Evolutionary conservation across 257 asterid genomes (phyloP).

Genomic region (Nyctanthes arbortristis): DNA sequence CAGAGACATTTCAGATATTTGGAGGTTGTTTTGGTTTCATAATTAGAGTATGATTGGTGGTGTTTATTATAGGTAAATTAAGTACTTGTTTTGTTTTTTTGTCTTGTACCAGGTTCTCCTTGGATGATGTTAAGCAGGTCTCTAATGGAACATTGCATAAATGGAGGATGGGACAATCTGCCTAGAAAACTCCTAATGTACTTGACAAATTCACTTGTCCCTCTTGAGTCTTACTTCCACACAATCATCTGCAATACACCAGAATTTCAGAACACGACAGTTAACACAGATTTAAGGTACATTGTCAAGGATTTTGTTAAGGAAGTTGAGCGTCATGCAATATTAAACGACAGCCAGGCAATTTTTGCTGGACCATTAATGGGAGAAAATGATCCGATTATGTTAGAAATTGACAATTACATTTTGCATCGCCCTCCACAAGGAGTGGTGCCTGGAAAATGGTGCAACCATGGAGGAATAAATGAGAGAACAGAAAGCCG

Average conservation of each 20-base stretch:
- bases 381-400: constrained; percentile 26
- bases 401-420: constrained; percentile 41
- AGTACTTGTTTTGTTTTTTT: background rate
- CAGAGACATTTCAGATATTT: constrained; percentile 50
- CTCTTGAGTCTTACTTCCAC: constrained; percentile 59
- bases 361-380: constrained; percentile 41
- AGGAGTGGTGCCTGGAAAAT: constrained; percentile 40
- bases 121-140: constrained; percentile 56
- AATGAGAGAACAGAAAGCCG: constrained; percentile 13
- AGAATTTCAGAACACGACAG: constrained; percentile 36
- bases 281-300: constrained; percentile 40
- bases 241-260: constrained; percentile 60
- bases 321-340: background rate
- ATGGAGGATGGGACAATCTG: constrained; percentile 54
- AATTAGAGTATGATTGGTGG: too few relatives aligned
- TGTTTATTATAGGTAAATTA: too few relatives aligned
- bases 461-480: constrained; percentile 37
- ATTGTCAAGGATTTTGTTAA: background rate
- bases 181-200: constrained; percentile 66
- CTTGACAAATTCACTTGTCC: constrained; percentile 48
- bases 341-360: constrained; percentile 21
- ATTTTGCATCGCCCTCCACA: constrained; percentile 34
- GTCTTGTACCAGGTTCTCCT: constrained; percentile 44
- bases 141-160: constrained; percentile 51
- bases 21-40: constrained; percentile 57